Conservation (phyloP, 768 basidiomycete genomes). For the Boletus rubescentipes region DNA sequence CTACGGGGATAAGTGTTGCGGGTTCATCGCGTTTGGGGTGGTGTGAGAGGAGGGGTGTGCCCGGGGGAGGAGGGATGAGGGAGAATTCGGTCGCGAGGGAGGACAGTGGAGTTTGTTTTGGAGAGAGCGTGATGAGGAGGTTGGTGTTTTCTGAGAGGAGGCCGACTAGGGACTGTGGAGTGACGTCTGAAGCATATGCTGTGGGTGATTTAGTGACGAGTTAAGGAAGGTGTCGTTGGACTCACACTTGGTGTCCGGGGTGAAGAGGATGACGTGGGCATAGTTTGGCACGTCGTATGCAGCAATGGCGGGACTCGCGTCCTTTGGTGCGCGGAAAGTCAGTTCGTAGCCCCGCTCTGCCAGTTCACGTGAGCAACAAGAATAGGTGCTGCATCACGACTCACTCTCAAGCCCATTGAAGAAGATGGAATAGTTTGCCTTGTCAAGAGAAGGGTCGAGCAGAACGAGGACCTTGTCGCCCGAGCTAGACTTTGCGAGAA, state of each 20-base stretch:
- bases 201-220: background rate
- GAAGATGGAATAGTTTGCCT: conserved; percentile 76
- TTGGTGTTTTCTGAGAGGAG: conserved; percentile 74
- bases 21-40: conserved; percentile 74
- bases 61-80: conserved; percentile 82
- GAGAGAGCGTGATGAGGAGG: conserved; percentile 78
- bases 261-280: conserved; percentile 83
- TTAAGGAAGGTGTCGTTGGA: background rate
- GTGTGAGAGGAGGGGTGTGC: conserved; percentile 81
- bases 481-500: conserved; percentile 67
- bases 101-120: conserved; percentile 69
- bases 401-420: conserved; percentile 75
- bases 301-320: conserved; percentile 60
- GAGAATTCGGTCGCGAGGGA: conserved; percentile 91
- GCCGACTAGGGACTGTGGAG: conserved; percentile 75
- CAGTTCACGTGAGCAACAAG: background rate
- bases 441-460: conserved; percentile 68
- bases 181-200: conserved; percentile 75
- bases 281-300: conserved; percentile 74
- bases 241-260: conserved; percentile 83
- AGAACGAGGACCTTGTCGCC: conserved; percentile 84
- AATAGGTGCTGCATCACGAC: conserved; percentile 11
- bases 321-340: conserved; percentile 84
- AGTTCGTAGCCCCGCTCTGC: conserved; percentile 81
- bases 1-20: conserved; percentile 63